Evolutionary conservation across 495 filamentous ascomycete genomes (phyloP), one percentile per base, ranked within the genome.

Genomic region (Trichoderma asperelloides): DNA sequence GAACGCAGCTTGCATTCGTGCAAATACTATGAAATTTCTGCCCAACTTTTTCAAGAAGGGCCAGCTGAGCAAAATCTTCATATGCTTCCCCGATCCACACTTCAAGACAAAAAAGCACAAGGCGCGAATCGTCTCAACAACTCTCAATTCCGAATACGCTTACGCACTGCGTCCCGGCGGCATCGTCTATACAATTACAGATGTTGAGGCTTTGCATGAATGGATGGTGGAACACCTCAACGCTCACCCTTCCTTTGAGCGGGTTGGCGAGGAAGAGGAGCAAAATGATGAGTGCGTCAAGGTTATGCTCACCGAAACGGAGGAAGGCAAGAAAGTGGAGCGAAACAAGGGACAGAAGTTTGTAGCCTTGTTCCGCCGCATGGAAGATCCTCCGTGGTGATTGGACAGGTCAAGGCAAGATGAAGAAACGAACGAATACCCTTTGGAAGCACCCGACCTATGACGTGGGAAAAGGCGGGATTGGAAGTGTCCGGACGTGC

Each of bases 51-150:
- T 98, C 80, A 78, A 75, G 65, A 89, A 85, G 72, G 75, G 71
- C 30, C 89, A 96, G 74, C 86, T 98, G 37, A 84, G 83, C 66
- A 94, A 92, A 75, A 89, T 97, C 74, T 98, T 97, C 76, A 90
- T 98, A 73, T 97, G 95, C 80, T 98, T 98, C 78, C 95, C 95
- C 0, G 95, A 98, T 73, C 95, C 95, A 69, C 95, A 98, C 76
- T 98, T 98, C 82, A 98, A 98, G 80, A 86, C 89, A 28, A 87
- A 94, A 64, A 98, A 98, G 79, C 96, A 97, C 78, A 98, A 98
- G 77, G 92, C 92, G 66, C 81, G 95, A 7, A 98, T 98, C 72
- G 88, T 98, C 27, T 92, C 90, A n/a, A 82, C 89, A 63, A 91
- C 89, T 6, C 79, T 98, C 67, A 91, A 90, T 71, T 89, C 91